Conservation (phyloP, 257 asterid genomes). For the Dorcoceras hygrometricum region DNA sequence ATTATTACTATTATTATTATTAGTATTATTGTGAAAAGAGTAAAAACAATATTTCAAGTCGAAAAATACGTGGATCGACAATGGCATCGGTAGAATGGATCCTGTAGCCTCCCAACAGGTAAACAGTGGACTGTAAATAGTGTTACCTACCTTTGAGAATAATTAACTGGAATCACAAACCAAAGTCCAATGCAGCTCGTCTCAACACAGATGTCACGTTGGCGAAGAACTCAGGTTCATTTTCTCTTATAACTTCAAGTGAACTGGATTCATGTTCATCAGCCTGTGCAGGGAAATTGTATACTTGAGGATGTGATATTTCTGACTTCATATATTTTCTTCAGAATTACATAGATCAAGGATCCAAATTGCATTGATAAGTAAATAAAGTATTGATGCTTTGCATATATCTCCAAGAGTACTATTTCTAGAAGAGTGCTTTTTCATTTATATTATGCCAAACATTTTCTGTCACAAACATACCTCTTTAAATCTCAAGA, state of each 20-base stretch:
- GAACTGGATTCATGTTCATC: constrained; percentile 88
- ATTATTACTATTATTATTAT: no score
- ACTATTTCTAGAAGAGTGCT: constrained; percentile 5
- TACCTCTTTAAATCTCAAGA: constrained; percentile 87
- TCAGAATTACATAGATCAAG: no score
- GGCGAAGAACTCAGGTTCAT: constrained; percentile 65
- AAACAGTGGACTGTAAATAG: no score
- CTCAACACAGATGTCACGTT: constrained; percentile 75
- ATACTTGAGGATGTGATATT: constrained; percentile 2
- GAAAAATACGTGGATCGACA: no score
- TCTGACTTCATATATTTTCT: no score
- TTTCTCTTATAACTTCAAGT: constrained; percentile 60
- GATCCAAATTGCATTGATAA: no score
- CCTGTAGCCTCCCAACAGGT: not conserved
- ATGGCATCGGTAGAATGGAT: not conserved
- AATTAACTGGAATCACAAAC: constrained; percentile 31
- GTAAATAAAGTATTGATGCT: not conserved
- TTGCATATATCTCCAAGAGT: not conserved
- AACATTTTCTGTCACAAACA: constrained; percentile 15
- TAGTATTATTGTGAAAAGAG: no score
- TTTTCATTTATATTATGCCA: not conserved
- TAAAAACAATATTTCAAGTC: no score
- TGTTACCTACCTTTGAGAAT: not conserved
- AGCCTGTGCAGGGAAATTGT: constrained; percentile 47
- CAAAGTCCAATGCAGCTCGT: constrained; percentile 73